These are phyloP conservation scores for Chimonanthus praecox DNA, from an alignment of 164 flowering plant species.

Conservation along the genomic window DNA sequence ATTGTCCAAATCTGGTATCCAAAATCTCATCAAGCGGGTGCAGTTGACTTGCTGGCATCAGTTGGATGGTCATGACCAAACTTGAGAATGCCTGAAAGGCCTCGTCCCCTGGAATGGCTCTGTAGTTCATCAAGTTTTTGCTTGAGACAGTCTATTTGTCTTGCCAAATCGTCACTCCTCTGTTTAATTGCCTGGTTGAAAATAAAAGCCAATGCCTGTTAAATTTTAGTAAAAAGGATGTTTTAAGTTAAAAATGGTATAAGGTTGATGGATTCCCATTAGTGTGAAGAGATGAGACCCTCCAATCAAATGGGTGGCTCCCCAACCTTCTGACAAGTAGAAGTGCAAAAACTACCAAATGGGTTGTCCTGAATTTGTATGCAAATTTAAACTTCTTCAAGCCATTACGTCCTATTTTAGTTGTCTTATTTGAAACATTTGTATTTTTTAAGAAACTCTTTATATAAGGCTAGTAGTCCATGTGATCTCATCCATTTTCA, in stretches of 20 bases:
- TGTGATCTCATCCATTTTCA: no score
- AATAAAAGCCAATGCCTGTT: background rate
- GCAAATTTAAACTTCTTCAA: no score
- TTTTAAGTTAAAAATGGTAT: background rate
- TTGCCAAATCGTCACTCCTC: conserved; percentile 45
- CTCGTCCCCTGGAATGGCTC: conserved; percentile 47
- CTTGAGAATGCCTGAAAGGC: conserved; percentile 45
- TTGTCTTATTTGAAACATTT: no score
- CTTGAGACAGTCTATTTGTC: conserved; percentile 51
- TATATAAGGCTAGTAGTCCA: no score
- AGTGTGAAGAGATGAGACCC: background rate
- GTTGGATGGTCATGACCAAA: conserved; percentile 25
- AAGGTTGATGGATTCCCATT: background rate
- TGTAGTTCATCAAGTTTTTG: conserved; percentile 47
- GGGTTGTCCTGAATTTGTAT: no score
- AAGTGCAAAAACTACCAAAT: background rate
- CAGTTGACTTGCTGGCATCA: conserved; percentile 25
- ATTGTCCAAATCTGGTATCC: background rate
- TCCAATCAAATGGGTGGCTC: background rate
- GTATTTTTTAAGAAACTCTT: no score
- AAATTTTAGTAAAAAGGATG: background rate
- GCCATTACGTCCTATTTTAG: no score
- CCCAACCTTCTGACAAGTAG: background rate
- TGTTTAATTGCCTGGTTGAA: conserved; percentile 47
- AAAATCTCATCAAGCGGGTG: conserved; percentile 5